These are phyloP conservation scores for Gossypium bickii DNA, from an alignment of 345 rosid species.

Conservation along the genomic window DNA sequence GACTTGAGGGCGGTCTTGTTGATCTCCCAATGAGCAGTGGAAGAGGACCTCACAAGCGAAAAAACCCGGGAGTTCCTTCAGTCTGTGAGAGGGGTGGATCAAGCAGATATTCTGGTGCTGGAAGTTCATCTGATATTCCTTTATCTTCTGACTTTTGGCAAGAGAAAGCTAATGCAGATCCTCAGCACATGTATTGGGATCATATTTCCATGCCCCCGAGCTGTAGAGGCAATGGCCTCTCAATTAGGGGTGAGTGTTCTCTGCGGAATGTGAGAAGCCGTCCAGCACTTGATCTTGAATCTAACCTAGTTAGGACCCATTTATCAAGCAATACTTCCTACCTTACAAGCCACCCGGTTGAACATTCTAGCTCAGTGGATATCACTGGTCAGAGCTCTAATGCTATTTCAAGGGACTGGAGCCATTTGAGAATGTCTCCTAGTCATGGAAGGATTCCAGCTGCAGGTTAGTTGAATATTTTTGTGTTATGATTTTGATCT, in stretches of 20 bases:
- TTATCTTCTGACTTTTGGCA: constrained; percentile 41
- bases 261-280: constrained; percentile 78
- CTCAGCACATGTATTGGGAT: constrained; percentile 52
- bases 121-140: constrained; percentile 61
- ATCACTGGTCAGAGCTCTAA: constrained; percentile 44
- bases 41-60: constrained; percentile 69
- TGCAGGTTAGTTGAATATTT: constrained; percentile 30
- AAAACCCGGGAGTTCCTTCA: constrained; percentile 60
- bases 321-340: constrained; percentile 40
- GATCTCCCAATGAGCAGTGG: constrained; percentile 52
- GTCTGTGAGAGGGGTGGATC: constrained; percentile 68
- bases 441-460: constrained; percentile 46
- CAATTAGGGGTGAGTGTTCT: constrained; percentile 63
- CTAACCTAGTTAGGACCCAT: constrained; percentile 40
- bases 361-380: constrained; percentile 38
- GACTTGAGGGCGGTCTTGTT: constrained; percentile 44
- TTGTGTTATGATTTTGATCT: neutral
- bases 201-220: constrained; percentile 32
- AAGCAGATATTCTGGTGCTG: constrained; percentile 54
- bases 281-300: constrained; percentile 56
- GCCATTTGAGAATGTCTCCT: constrained; percentile 41
- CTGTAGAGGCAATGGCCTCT: constrained; percentile 42
- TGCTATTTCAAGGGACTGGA: constrained; percentile 50
- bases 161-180: constrained; percentile 50
- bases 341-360: constrained; percentile 36